Base-by-base conservation (phyloP, 129 eudicot genomes). In the Lactuca sativa region DNA sequence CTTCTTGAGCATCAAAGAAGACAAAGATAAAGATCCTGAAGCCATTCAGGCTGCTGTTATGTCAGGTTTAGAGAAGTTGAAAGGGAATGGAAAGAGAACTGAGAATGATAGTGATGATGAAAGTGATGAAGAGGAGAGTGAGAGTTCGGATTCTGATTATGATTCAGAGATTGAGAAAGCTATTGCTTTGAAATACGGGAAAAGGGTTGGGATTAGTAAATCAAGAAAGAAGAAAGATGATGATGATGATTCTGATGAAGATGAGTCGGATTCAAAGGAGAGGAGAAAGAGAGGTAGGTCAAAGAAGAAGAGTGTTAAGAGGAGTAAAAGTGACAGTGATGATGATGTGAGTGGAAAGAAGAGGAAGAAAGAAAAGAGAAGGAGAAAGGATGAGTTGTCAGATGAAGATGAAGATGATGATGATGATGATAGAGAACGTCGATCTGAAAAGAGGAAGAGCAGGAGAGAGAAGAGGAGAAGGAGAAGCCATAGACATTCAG, bases 131-230 rank as follows among this genome's bases (percentile, higher is more conserved):
- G 88, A 86, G 69, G 96, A 89, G 68, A 89, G 92, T 9, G 95
- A 93, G 80, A 87, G 88, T 71, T 89, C 95, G 0, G 97, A 89
- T 70, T 89, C 97, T 0, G 95, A 88, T 64, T 87, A 87, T 48
- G 92, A 93, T 82, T 89, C 97, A 0, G 97, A 89, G 63, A 93
- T 93, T 0, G 98, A 93, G 79, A 78, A 83, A 71, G 85, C 81
- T 17, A 93, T 93, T 47, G 86, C 92, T 2, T 60, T 33, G 69
- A 85, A 82, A 49, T 81, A 36, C 65, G 98, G 88, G 44, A 87
- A 74, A 76, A 82, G 53, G 0, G 66, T 9, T 41, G 49, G 59
- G 63, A 25, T 25, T 61, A 69, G 80, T 11, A 89, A 83, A 57
- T 66, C 47, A 2, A 69, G 68, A 63, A 80, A 74, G 86, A 69